These are phyloP conservation scores for Penicillium thymicola DNA, from an alignment of 2,329 filamentous ascomycete species.

Conservation along the genomic window DNA sequence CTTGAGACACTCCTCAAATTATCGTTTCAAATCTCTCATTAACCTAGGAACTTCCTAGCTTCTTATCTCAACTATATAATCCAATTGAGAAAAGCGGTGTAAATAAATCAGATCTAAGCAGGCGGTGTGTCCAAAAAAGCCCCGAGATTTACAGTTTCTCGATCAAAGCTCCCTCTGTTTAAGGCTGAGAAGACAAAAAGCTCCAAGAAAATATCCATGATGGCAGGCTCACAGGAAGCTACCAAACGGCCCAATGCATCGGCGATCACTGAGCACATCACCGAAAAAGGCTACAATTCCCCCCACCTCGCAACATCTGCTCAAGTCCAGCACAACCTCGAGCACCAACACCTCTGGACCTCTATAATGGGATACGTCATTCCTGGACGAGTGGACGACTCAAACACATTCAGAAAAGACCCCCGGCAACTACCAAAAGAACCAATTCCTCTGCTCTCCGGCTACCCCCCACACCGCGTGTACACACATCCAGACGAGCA, in stretches of 20 bases:
- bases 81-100: conserved; percentile 13
- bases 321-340: conserved; percentile 62
- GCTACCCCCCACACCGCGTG: conserved; percentile 57
- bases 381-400: conserved; percentile 1
- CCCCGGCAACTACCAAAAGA: conserved; percentile 2
- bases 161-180: neutral
- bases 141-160: conserved; percentile 1
- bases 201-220: conserved; percentile 8
- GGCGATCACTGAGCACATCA: conserved; percentile 42
- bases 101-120: neutral
- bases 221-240: conserved; percentile 9
- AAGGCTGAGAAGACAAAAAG: neutral
- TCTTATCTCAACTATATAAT: conserved; percentile 1
- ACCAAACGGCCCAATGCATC: conserved; percentile 28
- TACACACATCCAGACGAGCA: conserved; percentile 66
- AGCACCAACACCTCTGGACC: conserved; percentile 61
- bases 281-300: conserved; percentile 23
- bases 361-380: conserved; percentile 50
- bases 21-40: neutral
- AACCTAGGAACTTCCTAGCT: neutral
- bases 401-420: neutral
- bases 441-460: conserved; percentile 53
- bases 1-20: neutral
- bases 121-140: conserved; percentile 10
- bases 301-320: conserved; percentile 49